Evolutionary conservation across 768 basidiomycete species (phyloP).

Genomic region (Calocybe cyanea): DNA sequence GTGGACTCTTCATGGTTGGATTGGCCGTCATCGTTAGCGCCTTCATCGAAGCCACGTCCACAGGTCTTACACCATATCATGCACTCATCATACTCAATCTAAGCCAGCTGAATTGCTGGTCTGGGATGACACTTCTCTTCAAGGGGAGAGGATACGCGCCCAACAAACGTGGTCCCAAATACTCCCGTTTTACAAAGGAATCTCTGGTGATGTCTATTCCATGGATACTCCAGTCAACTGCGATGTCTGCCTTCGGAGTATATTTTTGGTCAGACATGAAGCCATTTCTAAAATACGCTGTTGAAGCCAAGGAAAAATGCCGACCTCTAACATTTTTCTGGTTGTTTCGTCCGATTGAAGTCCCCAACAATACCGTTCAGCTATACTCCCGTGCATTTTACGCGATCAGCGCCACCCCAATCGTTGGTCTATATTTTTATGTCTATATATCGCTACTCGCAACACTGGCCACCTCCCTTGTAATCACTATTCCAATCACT

Average conservation of each 20-base stretch:
- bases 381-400: neutral
- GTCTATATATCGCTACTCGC: too few species aligned
- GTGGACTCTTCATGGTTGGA: neutral
- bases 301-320: neutral
- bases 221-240: neutral
- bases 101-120: neutral
- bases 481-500: too few species aligned
- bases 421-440: neutral
- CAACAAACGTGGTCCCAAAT: neutral
- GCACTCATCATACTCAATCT: neutral
- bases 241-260: neutral
- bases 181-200: neutral
- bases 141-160: neutral
- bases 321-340: constrained; percentile 2
- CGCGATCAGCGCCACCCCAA: neutral
- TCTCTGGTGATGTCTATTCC: neutral
- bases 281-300: neutral
- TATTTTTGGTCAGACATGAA: neutral
- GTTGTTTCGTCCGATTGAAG: neutral
- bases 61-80: neutral
- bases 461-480: too few species aligned
- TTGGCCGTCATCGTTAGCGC: neutral
- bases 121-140: neutral
- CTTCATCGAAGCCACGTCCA: neutral
- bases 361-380: neutral